Conservation (phyloP, 1,284 basidiomycete species). For the Testicularia cyperi region DNA sequence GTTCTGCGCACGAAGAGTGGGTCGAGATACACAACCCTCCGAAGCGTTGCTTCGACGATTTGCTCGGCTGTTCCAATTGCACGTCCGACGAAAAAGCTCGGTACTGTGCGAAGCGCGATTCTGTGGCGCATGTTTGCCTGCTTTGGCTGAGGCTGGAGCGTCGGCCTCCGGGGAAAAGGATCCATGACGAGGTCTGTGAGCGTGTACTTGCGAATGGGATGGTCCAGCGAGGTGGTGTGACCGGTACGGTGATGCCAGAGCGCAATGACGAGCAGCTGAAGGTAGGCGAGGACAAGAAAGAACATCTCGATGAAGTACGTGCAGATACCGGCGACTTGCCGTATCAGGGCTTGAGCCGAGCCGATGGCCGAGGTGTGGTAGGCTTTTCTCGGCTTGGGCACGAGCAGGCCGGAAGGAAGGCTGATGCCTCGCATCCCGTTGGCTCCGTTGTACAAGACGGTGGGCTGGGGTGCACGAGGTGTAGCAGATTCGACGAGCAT, state of each 20-base stretch:
- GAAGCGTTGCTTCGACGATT: constrained; percentile 11
- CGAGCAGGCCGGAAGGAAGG: constrained; percentile 22
- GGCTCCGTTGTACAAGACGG: constrained; percentile 45
- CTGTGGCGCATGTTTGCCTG: too few species aligned
- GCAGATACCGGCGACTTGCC: not conserved
- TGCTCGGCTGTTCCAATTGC: not conserved
- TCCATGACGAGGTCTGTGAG: constrained; percentile 15
- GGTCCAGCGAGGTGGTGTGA: constrained; percentile 34
- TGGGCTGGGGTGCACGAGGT: constrained; percentile 9
- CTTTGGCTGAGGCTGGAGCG: not conserved
- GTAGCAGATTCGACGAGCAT: too few species aligned
- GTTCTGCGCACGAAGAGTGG: constrained; percentile 34
- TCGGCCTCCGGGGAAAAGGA: constrained; percentile 6
- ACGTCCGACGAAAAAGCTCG: too few species aligned
- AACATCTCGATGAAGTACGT: constrained; percentile 17
- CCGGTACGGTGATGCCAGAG: constrained; percentile 38
- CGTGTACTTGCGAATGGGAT: constrained; percentile 26
- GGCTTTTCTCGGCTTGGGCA: not conserved
- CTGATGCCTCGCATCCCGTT: constrained; percentile 38
- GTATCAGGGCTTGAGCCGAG: constrained; percentile 3
- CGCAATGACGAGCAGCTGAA: constrained; percentile 40
- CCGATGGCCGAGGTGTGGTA: constrained; percentile 1
- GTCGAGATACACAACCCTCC: constrained; percentile 7
- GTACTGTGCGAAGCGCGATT: too few species aligned
- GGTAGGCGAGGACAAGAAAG: constrained; percentile 42